A percentile compares a stretch with the other conserved stretches of the same genome.
Conservation (phyloP, 2,329 filamentous ascomycete genomes). For the Chrysoporthe cubensis region DNA sequence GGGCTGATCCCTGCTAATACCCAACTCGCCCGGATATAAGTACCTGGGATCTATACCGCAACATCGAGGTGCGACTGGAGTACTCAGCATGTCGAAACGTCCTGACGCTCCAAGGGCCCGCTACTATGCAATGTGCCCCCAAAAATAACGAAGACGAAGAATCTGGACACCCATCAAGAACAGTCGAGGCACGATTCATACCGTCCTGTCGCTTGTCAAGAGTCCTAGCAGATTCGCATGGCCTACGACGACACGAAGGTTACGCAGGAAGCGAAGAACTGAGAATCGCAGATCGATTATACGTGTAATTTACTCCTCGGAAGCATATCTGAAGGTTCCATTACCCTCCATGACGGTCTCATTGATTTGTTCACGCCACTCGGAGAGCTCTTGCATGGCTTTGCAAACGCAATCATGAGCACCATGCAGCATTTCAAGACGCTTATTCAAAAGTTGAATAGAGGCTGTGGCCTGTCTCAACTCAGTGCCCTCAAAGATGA, state of each 20-base stretch:
- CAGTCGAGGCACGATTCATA: not conserved
- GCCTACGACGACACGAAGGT: not conserved
- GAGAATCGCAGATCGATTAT: not conserved
- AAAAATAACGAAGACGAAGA: not conserved
- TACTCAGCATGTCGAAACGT: too few relatives aligned
- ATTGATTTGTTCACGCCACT: slow-evolving; percentile 15
- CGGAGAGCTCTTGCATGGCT: not conserved
- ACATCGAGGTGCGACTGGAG: too few relatives aligned
- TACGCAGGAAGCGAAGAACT: not conserved
- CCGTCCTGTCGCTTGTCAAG: not conserved
- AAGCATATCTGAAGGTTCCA: not conserved
- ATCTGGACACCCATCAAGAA: not conserved
- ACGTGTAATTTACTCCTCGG: not conserved
- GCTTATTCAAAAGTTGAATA: not conserved
- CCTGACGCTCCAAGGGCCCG: too few relatives aligned
- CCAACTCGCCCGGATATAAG: too few relatives aligned
- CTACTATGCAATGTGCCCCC: too few relatives aligned
- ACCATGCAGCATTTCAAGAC: not conserved
- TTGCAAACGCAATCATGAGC: not conserved
- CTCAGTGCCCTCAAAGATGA: not conserved
- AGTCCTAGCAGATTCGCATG: not conserved
- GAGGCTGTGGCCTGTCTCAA: not conserved
- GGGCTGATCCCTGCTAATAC: not conserved
- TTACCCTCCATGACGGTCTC: slow-evolving; percentile 14
- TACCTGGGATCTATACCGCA: too few relatives aligned